Evolutionary conservation across 495 filamentous ascomycete genomes (phyloP).

Genomic region (Patellaria atrata): DNA sequence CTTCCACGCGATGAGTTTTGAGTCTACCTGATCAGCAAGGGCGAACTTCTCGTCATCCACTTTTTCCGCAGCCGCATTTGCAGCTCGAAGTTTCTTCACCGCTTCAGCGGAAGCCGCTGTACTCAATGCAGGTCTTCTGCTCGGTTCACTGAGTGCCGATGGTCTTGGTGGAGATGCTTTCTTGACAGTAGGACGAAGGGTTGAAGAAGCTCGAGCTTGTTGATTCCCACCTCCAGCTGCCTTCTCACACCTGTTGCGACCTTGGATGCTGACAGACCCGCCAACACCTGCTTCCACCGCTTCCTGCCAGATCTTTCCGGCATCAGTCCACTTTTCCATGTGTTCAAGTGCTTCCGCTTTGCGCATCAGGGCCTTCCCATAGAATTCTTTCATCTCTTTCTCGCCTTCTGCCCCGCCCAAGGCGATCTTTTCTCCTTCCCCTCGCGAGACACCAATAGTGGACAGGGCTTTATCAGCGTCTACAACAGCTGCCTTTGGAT

Average conservation of each 20-base stretch:
- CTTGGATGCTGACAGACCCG: conserved; percentile 66
- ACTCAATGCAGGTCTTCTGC: conserved; percentile 28
- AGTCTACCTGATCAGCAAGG: conserved; percentile 70
- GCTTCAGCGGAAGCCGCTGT: conserved; percentile 35
- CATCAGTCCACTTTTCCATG: conserved; percentile 85
- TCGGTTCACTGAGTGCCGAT: conserved; percentile 22
- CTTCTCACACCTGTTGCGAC: conserved; percentile 81
- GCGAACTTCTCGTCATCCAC: conserved; percentile 88
- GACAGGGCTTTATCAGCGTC: conserved; percentile 72
- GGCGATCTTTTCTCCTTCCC: conserved; percentile 64
- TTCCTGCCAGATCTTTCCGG: conserved; percentile 59
- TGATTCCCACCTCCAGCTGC: conserved; percentile 48
- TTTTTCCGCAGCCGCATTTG: conserved; percentile 68
- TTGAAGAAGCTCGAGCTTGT: conserved; percentile 10
- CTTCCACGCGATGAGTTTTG: conserved; percentile 61
- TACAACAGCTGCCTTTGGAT: conserved; percentile 65
- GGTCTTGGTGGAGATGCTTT: conserved; percentile 13
- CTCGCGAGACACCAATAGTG: conserved; percentile 64
- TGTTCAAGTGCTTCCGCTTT: conserved; percentile 95
- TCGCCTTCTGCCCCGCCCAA: conserved; percentile 45
- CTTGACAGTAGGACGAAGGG: conserved; percentile 7
- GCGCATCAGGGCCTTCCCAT: conserved; percentile 77
- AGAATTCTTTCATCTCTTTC: conserved; percentile 87
- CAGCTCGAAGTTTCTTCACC: conserved; percentile 62
- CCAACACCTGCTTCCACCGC: conserved; percentile 77